phyloP scores from a whole-genome alignment of 495 filamentous ascomycete species.

The Lindgomyces ingoldianus region DNA sequence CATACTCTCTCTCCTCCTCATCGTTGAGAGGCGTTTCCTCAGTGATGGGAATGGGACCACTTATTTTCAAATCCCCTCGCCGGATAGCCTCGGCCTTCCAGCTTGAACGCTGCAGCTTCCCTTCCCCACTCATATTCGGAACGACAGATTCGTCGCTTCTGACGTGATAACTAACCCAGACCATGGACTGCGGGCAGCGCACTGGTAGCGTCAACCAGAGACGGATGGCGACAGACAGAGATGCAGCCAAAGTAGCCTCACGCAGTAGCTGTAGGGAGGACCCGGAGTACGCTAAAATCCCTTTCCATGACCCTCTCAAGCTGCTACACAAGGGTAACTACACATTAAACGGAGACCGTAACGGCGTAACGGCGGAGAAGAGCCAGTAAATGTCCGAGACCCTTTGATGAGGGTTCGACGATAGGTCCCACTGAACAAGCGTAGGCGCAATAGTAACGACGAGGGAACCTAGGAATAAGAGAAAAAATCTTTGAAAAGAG shows the following conservation, averaged over 20 bases:
- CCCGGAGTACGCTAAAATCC: conserved; percentile 2
- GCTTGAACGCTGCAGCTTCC: conserved; percentile 24
- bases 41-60: conserved; percentile 40
- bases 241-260: conserved; percentile 16
- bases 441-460: not conserved
- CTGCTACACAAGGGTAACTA: conserved; percentile 8
- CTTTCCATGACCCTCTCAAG: conserved; percentile 21
- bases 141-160: conserved; percentile 21
- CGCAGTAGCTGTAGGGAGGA: conserved; percentile 12
- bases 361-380: not conserved
- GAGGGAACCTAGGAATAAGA: conserved; percentile 1
- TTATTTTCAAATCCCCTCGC: conserved; percentile 42
- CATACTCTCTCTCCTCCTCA: conserved; percentile 25
- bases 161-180: conserved; percentile 1
- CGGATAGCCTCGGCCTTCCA: conserved; percentile 43
- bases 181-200: conserved; percentile 24
- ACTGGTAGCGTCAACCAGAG: not conserved
- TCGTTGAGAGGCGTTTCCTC: conserved; percentile 32
- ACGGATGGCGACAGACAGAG: conserved; percentile 1
- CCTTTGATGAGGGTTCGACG: no score
- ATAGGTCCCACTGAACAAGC: no score
- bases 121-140: conserved; percentile 28
- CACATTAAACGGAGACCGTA: conserved; percentile 17
- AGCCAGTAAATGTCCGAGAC: not conserved
- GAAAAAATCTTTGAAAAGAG: conserved; percentile 21